phyloP scores from a whole-genome alignment of 768 basidiomycete species.

The Phanerodontia chrysosporium region DNA sequence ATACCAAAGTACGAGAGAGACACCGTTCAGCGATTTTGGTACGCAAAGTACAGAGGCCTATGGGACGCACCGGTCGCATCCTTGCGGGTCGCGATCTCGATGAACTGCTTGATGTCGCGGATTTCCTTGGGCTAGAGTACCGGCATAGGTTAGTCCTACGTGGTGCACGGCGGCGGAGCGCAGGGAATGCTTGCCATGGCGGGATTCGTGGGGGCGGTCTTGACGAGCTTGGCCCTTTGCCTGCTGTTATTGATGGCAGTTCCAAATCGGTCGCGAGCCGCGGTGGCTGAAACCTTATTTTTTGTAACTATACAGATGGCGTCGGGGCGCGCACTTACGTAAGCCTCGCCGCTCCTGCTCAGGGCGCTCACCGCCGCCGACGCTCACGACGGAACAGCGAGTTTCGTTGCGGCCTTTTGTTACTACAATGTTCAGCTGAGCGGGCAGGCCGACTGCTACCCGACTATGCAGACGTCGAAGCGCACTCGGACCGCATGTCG shows the following conservation, averaged over 20 bases:
- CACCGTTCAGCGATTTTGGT: not conserved
- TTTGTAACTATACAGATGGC: not conserved
- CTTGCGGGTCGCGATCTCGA: conserved; percentile 94
- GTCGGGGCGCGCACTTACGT: not conserved
- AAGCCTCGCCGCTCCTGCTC: not conserved
- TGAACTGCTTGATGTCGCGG: conserved; percentile 97
- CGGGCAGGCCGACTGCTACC: no score
- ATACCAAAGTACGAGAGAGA: not conserved
- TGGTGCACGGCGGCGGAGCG: not conserved
- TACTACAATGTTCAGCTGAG: no score
- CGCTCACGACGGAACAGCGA: no score
- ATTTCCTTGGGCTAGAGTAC: conserved; percentile 86
- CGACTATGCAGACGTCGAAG: no score
- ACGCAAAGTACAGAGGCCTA: not conserved
- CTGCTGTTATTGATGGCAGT: conserved; percentile 11
- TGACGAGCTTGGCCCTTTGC: conserved; percentile 13
- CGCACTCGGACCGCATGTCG: no score
- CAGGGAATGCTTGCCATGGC: conserved; percentile 12
- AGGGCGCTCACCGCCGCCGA: not conserved
- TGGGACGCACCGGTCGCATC: conserved; percentile 85
- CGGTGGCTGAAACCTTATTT: conserved; percentile 16
- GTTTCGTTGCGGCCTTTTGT: no score
- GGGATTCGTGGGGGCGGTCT: conserved; percentile 11
- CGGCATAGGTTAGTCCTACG: not conserved
- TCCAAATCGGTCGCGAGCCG: not conserved